Evolutionary conservation across 2,329 filamentous ascomycete genomes (phyloP).

Genomic region (Pseudocercospora fijiensis): DNA sequence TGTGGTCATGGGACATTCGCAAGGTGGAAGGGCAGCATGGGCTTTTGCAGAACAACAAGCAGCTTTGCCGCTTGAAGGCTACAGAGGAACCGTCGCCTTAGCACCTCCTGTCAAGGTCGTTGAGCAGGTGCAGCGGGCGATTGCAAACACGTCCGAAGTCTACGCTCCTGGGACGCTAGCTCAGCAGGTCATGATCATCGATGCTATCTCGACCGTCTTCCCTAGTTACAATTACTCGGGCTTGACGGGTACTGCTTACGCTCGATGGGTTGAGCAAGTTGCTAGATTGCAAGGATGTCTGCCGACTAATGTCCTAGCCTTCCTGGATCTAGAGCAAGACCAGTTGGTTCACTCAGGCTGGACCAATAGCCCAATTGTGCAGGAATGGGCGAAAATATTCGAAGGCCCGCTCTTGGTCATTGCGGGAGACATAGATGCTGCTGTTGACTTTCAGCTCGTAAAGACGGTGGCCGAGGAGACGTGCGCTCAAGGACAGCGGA

Average conservation of each 20-base stretch:
- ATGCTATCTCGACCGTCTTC: constrained; percentile 2
- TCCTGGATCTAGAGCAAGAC: neutral
- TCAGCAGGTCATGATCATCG: neutral
- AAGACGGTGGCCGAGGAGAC: neutral
- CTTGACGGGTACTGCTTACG: neutral
- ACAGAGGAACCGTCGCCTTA: constrained; percentile 41
- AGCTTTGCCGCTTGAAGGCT: constrained; percentile 37
- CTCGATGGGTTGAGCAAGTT: neutral
- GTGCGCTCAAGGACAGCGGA: constrained; percentile 29
- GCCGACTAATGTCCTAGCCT: neutral
- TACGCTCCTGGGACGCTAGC: neutral
- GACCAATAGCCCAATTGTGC: constrained; percentile 14
- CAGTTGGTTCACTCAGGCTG: neutral
- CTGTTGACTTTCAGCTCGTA: neutral
- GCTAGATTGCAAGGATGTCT: neutral
- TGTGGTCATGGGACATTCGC: constrained; percentile 49
- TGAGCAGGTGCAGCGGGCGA: constrained; percentile 31
- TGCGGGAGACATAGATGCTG: neutral
- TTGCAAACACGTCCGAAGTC: constrained; percentile 12
- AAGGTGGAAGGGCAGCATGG: constrained; percentile 51
- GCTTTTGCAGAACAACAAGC: constrained; percentile 40
- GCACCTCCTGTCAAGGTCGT: constrained; percentile 16
- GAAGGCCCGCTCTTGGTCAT: constrained; percentile 41
- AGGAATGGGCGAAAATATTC: constrained; percentile 28
- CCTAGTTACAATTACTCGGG: neutral